These are phyloP conservation scores for Claviceps maximensis DNA, from an alignment of 2,329 filamentous ascomycete species.

Conservation along the genomic window DNA sequence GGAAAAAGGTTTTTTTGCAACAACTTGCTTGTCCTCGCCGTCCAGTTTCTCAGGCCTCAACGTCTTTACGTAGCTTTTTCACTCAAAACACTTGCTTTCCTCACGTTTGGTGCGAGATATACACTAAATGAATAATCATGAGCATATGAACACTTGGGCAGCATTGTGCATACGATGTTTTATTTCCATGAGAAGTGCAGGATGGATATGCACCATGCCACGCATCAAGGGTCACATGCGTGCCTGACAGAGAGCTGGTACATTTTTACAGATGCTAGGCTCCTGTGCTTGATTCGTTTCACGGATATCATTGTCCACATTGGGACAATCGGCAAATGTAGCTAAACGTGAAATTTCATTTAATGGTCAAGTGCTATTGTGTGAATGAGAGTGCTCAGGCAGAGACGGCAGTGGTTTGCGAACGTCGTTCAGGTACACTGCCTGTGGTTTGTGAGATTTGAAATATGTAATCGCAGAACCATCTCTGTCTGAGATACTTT, in stretches of 20 bases:
- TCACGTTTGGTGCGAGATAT: background rate
- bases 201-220: background rate
- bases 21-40: background rate
- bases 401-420: slow-evolving; percentile 28
- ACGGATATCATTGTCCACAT: background rate
- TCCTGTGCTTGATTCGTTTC: background rate
- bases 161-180: background rate
- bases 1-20: background rate
- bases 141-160: background rate
- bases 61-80: background rate
- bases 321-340: slow-evolving; percentile 2
- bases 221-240: background rate
- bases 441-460: background rate
- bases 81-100: background rate
- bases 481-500: slow-evolving; percentile 5
- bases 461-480: background rate
- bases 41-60: background rate
- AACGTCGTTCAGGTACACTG: slow-evolving; percentile 10
- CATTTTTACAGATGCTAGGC: background rate
- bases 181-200: background rate
- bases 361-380: slow-evolving; percentile 22
- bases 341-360: background rate
- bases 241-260: background rate
- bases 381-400: slow-evolving; percentile 13
- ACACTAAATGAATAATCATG: background rate